Conservation (phyloP, 768 basidiomycete species). For the Amanita pseudoporphyria region DNA sequence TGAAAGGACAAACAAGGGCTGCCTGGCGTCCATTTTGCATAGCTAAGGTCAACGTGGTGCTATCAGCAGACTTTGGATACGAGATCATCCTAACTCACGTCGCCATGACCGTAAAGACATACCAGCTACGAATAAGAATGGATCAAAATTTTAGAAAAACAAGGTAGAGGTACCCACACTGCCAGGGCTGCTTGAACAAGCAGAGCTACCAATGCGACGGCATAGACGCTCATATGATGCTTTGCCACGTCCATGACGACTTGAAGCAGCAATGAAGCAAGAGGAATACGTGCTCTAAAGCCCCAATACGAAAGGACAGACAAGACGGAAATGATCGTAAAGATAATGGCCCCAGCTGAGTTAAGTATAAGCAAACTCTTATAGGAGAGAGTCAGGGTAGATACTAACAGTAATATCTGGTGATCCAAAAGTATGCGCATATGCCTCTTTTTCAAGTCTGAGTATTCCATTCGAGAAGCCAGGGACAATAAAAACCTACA, state of each 20-base stretch:
- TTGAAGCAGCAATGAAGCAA: conserved; percentile 71
- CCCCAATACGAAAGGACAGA: conserved; percentile 71
- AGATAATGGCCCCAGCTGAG: conserved; percentile 74
- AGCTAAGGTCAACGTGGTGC: conserved; percentile 18
- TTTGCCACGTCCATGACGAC: conserved; percentile 81
- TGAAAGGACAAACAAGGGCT: conserved; percentile 42
- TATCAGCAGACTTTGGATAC: background rate
- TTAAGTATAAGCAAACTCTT: conserved; percentile 1
- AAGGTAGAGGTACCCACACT: conserved; percentile 36
- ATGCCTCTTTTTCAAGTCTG: conserved; percentile 41
- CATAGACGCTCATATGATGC: conserved; percentile 72
- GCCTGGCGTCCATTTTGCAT: conserved; percentile 71
- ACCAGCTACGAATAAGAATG: conserved; percentile 41
- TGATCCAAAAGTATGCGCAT: conserved; percentile 68
- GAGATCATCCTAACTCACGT: background rate
- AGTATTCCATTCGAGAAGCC: background rate
- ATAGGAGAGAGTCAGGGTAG: background rate
- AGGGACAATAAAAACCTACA: conserved; percentile 30
- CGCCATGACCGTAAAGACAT: conserved; percentile 66
- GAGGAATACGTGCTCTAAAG: conserved; percentile 62
- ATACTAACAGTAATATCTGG: conserved; percentile 57
- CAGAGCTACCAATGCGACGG: conserved; percentile 66
- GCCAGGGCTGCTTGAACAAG: conserved; percentile 60
- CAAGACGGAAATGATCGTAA: conserved; percentile 69
- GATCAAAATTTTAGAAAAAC: background rate